These are phyloP conservation scores for Heritiera littoralis DNA, from an alignment of 345 rosid species.

Conservation along the genomic window DNA sequence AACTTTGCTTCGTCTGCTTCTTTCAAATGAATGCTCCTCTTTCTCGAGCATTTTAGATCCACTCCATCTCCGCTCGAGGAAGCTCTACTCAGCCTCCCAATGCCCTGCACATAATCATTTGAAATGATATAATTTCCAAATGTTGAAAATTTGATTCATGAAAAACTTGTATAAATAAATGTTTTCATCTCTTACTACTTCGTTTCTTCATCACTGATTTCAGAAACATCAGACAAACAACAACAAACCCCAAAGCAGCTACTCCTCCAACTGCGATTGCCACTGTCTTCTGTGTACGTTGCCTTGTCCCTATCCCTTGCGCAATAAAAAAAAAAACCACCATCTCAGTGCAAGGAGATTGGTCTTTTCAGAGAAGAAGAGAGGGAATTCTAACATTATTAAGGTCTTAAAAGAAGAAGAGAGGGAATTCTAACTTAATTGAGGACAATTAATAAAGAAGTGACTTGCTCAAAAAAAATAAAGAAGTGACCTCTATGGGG, in stretches of 20 bases:
- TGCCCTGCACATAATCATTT: conserved; percentile 19
- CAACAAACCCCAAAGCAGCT: conserved; percentile 63
- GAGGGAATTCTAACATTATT: background rate
- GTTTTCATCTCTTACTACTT: conserved; percentile 34
- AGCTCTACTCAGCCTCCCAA: background rate
- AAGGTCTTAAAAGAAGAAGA: background rate
- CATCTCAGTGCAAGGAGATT: background rate
- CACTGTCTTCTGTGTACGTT: conserved; percentile 65
- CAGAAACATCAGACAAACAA: conserved; percentile 64
- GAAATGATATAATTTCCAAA: background rate
- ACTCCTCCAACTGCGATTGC: conserved; percentile 85
- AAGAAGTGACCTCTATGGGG: background rate
- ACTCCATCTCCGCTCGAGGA: background rate
- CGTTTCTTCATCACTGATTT: conserved; percentile 59
- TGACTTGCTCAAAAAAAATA: background rate
- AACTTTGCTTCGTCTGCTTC: background rate
- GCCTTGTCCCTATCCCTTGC: conserved; percentile 37
- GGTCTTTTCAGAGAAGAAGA: background rate
- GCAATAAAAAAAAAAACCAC: background rate
- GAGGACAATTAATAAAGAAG: background rate
- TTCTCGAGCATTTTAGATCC: background rate
- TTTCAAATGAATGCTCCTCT: background rate
- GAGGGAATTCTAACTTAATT: background rate
- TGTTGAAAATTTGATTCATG: background rate
- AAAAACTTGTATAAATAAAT: background rate